Percentiles rank a stretch among this genome's conserved stretches.
Conservation (phyloP, 257 asterid species). For the Petrea volubilis region DNA sequence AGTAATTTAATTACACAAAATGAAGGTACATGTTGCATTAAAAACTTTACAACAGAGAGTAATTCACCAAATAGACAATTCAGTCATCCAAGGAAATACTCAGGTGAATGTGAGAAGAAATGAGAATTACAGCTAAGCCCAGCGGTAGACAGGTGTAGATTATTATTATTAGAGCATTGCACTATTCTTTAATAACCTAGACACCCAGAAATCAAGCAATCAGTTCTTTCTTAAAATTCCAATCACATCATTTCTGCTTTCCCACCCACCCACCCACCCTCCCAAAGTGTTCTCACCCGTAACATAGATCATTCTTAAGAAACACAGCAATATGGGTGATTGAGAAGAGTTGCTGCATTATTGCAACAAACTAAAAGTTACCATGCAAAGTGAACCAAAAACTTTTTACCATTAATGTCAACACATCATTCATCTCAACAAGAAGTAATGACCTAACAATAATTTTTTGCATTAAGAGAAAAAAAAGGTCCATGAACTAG, state of each 20-base stretch:
- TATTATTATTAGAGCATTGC: neutral
- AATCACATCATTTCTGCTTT: too few relatives aligned
- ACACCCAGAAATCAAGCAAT: neutral
- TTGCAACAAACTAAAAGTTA: neutral
- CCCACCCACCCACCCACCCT: too few relatives aligned
- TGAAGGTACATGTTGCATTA: neutral
- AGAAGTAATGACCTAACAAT: neutral
- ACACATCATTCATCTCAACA: constrained; percentile 6
- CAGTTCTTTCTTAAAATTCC: neutral
- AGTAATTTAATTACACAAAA: neutral
- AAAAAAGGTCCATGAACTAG: neutral
- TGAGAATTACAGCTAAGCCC: neutral
- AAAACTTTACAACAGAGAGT: neutral
- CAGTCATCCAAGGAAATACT: neutral
- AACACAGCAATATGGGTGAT: neutral
- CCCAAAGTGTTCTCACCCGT: too few relatives aligned
- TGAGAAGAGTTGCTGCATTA: neutral
- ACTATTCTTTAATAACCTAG: neutral
- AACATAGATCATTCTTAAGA: neutral
- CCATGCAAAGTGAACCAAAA: neutral
- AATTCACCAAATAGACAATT: neutral
- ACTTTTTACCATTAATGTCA: constrained; percentile 3
- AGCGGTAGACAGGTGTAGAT: neutral
- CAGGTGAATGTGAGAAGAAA: neutral
- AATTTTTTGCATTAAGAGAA: neutral